Conservation (phyloP, 805 yeast genomes). For the Candida sakaeoensis region DNA sequence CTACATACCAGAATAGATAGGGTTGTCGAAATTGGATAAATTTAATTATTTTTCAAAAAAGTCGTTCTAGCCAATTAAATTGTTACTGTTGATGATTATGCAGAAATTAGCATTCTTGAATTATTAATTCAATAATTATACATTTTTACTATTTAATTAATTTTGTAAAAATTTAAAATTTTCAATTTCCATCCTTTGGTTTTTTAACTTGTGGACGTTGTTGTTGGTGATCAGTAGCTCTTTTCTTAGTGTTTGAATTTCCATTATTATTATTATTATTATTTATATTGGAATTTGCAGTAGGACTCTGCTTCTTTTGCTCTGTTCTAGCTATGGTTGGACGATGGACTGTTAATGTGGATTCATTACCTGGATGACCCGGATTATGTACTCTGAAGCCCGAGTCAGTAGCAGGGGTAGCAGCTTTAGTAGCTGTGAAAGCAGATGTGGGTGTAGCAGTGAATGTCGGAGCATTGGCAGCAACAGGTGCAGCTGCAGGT, state of each 20-base stretch:
- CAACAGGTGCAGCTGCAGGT: not conserved
- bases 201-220: constrained; percentile 12
- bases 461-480: not conserved
- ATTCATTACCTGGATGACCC: constrained; percentile 21
- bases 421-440: not conserved
- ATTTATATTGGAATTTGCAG: too few species aligned
- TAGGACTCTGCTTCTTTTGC: constrained; percentile 7
- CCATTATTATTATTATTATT: too few species aligned
- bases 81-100: not conserved
- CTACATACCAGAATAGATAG: too few species aligned
- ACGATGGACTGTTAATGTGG: constrained; percentile 29
- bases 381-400: constrained; percentile 4
- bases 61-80: not conserved
- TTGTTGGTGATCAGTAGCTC: constrained; percentile 8
- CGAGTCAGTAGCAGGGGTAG: not conserved
- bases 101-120: not conserved
- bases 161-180: too few species aligned
- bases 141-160: not conserved
- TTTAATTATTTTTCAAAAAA: too few species aligned
- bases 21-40: too few species aligned
- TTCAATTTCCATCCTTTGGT: constrained; percentile 9
- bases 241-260: constrained; percentile 4
- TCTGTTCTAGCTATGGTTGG: constrained; percentile 18
- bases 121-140: not conserved
- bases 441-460: not conserved